A percentile compares a stretch with the other conserved stretches of the same genome.
These are phyloP conservation scores for Coprinopsis strossmayeri DNA, from an alignment of 768 basidiomycete species.

Conservation along the genomic window DNA sequence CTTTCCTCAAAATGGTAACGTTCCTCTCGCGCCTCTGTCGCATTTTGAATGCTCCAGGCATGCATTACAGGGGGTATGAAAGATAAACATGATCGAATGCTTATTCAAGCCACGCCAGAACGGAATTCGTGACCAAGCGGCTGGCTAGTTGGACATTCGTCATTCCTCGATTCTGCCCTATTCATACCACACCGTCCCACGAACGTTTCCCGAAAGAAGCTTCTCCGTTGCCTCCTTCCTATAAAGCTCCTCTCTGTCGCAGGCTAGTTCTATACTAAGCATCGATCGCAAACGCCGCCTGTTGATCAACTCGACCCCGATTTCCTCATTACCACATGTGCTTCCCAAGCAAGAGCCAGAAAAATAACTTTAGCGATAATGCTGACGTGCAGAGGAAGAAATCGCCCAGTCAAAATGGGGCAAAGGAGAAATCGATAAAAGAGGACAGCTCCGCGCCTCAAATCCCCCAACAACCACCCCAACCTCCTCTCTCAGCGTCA, in stretches of 20 bases:
- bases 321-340: constrained; percentile 19
- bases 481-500: constrained; percentile 7
- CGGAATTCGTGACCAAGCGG: background rate
- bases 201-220: background rate
- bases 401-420: constrained; percentile 13
- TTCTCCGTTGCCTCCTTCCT: background rate
- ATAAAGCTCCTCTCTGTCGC: background rate
- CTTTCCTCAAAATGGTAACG: too few species aligned
- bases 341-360: constrained; percentile 26
- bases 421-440: constrained; percentile 23
- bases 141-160: background rate
- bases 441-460: constrained; percentile 9
- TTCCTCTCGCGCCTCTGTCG: too few species aligned
- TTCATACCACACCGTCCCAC: constrained; percentile 4
- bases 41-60: too few species aligned
- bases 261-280: background rate
- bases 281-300: background rate
- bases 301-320: background rate
- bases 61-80: background rate
- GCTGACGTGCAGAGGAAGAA: constrained; percentile 14
- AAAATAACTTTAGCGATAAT: constrained; percentile 24
- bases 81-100: background rate
- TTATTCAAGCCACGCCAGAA: constrained; percentile 2
- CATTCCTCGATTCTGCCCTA: background rate
- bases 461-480: constrained; percentile 3